Percentiles rank a stretch among this genome's conserved stretches.
phyloP scores from a whole-genome alignment of 495 filamentous ascomycete genomes.

The Aspergillus affinis region DNA sequence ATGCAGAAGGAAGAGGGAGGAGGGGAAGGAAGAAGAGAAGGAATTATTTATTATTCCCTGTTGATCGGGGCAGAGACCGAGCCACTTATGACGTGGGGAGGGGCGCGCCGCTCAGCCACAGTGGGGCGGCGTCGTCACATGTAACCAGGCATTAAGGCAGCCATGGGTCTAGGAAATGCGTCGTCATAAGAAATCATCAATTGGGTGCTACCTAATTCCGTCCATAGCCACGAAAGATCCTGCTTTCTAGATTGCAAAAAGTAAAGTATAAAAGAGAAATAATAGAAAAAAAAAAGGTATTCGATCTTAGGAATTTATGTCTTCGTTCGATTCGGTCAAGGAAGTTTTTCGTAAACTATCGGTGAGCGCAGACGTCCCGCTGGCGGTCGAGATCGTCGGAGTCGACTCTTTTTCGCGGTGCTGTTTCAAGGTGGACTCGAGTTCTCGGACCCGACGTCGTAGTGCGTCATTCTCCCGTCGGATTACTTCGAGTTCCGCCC shows the following conservation, averaged over 20 bases:
- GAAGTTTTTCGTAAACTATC: slow-evolving; percentile 13
- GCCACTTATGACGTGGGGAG: slow-evolving; percentile 18
- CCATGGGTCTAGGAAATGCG: too few species aligned
- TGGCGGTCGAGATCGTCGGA: slow-evolving; percentile 4
- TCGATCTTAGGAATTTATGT: not conserved
- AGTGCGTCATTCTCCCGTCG: slow-evolving; percentile 81
- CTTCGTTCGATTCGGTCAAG: slow-evolving; percentile 3
- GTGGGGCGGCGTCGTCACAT: slow-evolving; percentile 16
- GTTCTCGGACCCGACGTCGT: slow-evolving; percentile 68
- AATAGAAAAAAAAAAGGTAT: not conserved
- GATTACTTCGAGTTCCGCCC: slow-evolving; percentile 67
- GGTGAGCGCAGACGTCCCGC: not conserved
- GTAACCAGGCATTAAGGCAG: not conserved
- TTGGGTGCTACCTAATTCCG: not conserved
- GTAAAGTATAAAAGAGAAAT: not conserved
- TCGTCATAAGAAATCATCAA: not conserved
- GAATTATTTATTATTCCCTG: slow-evolving; percentile 4
- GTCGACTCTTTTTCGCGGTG: slow-evolving; percentile 17
- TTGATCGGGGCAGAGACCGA: not conserved
- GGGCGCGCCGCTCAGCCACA: slow-evolving; percentile 25
- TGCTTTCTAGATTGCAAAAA: slow-evolving; percentile 5
- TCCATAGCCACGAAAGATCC: slow-evolving; percentile 4
- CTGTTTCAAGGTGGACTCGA: slow-evolving; percentile 54
- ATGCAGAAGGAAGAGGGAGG: slow-evolving; percentile 1
- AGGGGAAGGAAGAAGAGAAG: not conserved